These are phyloP conservation scores for Lophiostoma macrostomum DNA, from an alignment of 495 filamentous ascomycete species.

Conservation along the genomic window DNA sequence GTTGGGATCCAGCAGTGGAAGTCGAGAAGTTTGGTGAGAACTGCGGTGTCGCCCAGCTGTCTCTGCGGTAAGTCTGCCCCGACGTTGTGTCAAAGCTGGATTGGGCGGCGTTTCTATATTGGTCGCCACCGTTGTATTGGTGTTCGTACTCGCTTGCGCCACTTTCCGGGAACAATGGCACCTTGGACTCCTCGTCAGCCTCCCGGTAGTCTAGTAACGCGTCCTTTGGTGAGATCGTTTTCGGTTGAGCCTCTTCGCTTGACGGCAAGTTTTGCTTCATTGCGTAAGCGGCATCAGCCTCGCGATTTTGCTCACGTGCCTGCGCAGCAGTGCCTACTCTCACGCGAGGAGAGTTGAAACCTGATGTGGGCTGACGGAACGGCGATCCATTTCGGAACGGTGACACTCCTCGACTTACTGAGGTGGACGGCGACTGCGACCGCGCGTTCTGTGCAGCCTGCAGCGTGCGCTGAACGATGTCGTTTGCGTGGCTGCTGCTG, in stretches of 20 bases:
- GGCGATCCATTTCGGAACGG: conserved; percentile 80
- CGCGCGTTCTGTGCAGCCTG: conserved; percentile 72
- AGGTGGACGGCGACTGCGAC: conserved; percentile 53
- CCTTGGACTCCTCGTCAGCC: conserved; percentile 61
- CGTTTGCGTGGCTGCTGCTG: conserved; percentile 46
- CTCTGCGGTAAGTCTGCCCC: conserved; percentile 38
- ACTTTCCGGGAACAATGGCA: conserved; percentile 64
- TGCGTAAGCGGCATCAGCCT: conserved; percentile 52
- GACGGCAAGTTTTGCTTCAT: conserved; percentile 34
- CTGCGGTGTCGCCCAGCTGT: conserved; percentile 40
- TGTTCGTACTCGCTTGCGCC: conserved; percentile 48
- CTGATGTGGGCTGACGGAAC: conserved; percentile 49
- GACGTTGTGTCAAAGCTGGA: conserved; percentile 39
- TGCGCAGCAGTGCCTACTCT: conserved; percentile 57
- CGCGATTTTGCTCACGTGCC: conserved; percentile 57
- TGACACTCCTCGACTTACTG: conserved; percentile 66
- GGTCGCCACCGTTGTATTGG: conserved; percentile 35
- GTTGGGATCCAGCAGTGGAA: conserved; percentile 33
- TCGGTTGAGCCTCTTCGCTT: conserved; percentile 59
- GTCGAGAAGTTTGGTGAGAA: conserved; percentile 43
- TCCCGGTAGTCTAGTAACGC: conserved; percentile 82
- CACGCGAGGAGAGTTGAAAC: conserved; percentile 39
- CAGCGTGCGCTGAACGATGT: conserved; percentile 68
- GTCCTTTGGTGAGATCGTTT: conserved; percentile 96
- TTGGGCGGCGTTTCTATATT: conserved; percentile 34